Evolutionary conservation across 805 yeast genomes (phyloP).

Genomic region (Hanseniaspora thailandica): DNA sequence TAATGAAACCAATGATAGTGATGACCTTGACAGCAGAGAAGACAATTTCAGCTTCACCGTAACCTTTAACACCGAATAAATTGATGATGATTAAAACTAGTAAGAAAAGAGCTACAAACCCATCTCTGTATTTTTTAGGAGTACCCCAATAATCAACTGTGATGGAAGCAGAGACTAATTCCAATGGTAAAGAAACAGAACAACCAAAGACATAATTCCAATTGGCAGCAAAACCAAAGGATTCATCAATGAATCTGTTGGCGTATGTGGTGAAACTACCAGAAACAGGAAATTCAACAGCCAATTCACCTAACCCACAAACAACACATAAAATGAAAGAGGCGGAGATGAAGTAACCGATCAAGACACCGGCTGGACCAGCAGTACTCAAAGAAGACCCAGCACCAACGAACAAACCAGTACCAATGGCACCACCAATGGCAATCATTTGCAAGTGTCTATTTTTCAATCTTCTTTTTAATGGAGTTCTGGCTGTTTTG

Average conservation of each 20-base stretch:
- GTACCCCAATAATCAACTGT: slow-evolving; percentile 43
- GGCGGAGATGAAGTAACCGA: slow-evolving; percentile 47
- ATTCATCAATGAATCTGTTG: slow-evolving; percentile 46
- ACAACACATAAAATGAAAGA: slow-evolving; percentile 47
- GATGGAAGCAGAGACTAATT: slow-evolving; percentile 43
- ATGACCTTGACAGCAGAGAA: slow-evolving; percentile 39
- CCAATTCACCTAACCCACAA: slow-evolving; percentile 51
- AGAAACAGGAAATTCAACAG: slow-evolving; percentile 49
- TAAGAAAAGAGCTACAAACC: slow-evolving; percentile 41
- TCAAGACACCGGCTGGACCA: slow-evolving; percentile 53
- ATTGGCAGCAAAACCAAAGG: slow-evolving; percentile 54
- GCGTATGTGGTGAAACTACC: slow-evolving; percentile 56
- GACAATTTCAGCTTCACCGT: slow-evolving; percentile 44
- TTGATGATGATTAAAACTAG: slow-evolving; percentile 37
- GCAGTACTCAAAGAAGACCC: slow-evolving; percentile 51
- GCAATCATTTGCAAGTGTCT: slow-evolving; percentile 57
- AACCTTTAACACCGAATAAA: slow-evolving; percentile 43
- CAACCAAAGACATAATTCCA: slow-evolving; percentile 46
- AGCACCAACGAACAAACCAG: slow-evolving; percentile 65
- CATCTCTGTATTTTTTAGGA: slow-evolving; percentile 37
- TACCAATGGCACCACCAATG: slow-evolving; percentile 62
- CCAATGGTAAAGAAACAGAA: slow-evolving; percentile 41
- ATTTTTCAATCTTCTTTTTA: slow-evolving; percentile 41
- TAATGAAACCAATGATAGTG: slow-evolving; percentile 43
- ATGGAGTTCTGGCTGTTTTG: slow-evolving; percentile 42